A percentile compares a stretch with the other conserved stretches of the same genome.
phyloP scores from a whole-genome alignment of 2,329 filamentous ascomycete genomes.

The Diaporthe caulivora region DNA sequence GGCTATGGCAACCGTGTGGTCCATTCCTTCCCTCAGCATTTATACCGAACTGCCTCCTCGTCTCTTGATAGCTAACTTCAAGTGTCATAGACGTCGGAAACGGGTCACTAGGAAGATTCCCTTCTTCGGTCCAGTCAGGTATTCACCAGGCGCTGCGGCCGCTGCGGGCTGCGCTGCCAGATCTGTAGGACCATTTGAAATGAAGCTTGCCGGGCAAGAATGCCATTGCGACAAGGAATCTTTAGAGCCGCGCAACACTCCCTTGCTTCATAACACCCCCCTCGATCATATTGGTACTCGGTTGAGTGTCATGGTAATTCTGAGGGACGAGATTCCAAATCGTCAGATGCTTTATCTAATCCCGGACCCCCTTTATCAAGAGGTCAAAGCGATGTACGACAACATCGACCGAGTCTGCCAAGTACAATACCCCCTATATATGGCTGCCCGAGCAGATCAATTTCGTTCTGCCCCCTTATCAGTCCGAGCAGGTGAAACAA shows the following conservation, averaged over 20 bases:
- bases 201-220: neutral
- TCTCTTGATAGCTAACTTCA: no score
- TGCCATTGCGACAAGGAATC: neutral
- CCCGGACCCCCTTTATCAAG: neutral
- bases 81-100: neutral
- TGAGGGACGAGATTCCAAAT: neutral
- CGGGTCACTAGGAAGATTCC: neutral
- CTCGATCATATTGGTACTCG: neutral
- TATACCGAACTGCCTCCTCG: no score
- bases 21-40: no score
- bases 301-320: neutral
- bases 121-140: neutral
- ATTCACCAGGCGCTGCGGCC: neutral
- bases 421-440: neutral
- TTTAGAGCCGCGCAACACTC: neutral
- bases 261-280: neutral
- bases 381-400: neutral
- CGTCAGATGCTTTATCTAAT: neutral
- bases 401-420: neutral
- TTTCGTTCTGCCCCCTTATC: conserved; percentile 11
- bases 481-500: neutral
- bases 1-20: no score
- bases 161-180: neutral
- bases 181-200: neutral
- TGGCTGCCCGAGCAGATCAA: neutral